phyloP scores from a whole-genome alignment of 1,284 basidiomycete species.

The Sporisorium graminicola region DNA sequence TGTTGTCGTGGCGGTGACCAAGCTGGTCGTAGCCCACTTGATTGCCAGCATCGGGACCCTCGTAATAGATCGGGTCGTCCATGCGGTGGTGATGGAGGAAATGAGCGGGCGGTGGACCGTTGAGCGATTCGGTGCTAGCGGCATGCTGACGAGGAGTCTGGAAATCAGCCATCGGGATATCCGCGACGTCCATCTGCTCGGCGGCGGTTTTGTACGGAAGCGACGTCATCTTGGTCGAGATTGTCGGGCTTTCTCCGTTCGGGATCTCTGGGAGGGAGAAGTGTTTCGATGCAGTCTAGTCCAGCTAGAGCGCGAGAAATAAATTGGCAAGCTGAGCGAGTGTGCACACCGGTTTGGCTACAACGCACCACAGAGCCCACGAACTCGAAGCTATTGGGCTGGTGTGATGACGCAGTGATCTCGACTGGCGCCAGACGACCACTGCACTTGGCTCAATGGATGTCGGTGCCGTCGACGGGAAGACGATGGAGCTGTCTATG shows the following conservation, averaged over 20 bases:
- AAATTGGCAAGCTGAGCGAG: not conserved
- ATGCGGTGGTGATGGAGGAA: slow-evolving; percentile 46
- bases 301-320: not conserved
- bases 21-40: slow-evolving; percentile 26
- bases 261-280: not conserved
- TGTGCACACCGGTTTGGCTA: too few relatives aligned
- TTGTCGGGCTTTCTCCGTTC: too few relatives aligned
- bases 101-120: slow-evolving; percentile 46
- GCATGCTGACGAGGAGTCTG: slow-evolving; percentile 29
- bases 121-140: slow-evolving; percentile 14
- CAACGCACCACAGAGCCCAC: not conserved
- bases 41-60: slow-evolving; percentile 49
- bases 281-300: not conserved
- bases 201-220: slow-evolving; percentile 46
- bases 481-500: not conserved
- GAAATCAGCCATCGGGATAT: slow-evolving; percentile 49
- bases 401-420: not conserved
- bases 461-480: not conserved
- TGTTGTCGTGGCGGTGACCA: not conserved
- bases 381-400: not conserved
- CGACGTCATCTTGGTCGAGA: slow-evolving; percentile 36
- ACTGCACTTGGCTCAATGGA: not conserved
- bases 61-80: slow-evolving; percentile 47
- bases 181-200: slow-evolving; percentile 42
- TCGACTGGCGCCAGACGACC: not conserved